phyloP scores from a whole-genome alignment of 805 yeast species.

The Wickerhamiella musiphila region DNA sequence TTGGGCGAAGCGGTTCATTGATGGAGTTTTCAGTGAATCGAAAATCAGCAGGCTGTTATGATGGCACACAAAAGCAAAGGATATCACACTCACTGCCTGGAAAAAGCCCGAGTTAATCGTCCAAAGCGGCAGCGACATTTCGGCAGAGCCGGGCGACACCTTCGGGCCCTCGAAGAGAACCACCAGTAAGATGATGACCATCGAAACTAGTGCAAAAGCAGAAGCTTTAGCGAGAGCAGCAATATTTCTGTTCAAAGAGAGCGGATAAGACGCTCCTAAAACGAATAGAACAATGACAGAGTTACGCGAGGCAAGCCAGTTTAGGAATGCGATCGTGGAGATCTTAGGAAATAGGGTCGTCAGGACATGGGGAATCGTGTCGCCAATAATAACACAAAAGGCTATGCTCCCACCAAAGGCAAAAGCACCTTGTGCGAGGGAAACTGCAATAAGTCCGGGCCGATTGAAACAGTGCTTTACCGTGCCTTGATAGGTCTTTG shows the following conservation, averaged over 20 bases:
- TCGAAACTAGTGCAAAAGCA: slow-evolving; percentile 69
- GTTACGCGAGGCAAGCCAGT: slow-evolving; percentile 46
- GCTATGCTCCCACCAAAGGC: slow-evolving; percentile 94
- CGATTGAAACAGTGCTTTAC: slow-evolving; percentile 66
- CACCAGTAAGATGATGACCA: slow-evolving; percentile 59
- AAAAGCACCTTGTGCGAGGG: slow-evolving; percentile 67
- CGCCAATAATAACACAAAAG: slow-evolving; percentile 87
- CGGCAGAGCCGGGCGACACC: slow-evolving; percentile 20
- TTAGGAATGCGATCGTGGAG: slow-evolving; percentile 23
- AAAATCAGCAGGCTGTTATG: slow-evolving; percentile 85
- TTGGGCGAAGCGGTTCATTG: slow-evolving; percentile 52
- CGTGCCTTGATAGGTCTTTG: slow-evolving; percentile 69
- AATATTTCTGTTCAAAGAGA: slow-evolving; percentile 64
- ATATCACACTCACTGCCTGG: slow-evolving; percentile 85
- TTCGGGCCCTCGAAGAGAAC: slow-evolving; percentile 62
- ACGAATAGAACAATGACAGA: slow-evolving; percentile 57
- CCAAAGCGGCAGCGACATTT: slow-evolving; percentile 21
- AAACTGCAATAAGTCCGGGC: slow-evolving; percentile 46
- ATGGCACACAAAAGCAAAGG: slow-evolving; percentile 91
- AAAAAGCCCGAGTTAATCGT: slow-evolving; percentile 49
- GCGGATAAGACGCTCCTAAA: slow-evolving; percentile 59
- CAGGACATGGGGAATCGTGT: slow-evolving; percentile 81
- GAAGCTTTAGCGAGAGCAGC: slow-evolving; percentile 73
- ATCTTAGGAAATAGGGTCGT: slow-evolving; percentile 40
- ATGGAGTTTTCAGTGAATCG: slow-evolving; percentile 63